Evolutionary conservation across 2,329 filamentous ascomycete species (phyloP), one percentile per base, ranked within the genome.

Genomic region (Claviceps sp.): DNA sequence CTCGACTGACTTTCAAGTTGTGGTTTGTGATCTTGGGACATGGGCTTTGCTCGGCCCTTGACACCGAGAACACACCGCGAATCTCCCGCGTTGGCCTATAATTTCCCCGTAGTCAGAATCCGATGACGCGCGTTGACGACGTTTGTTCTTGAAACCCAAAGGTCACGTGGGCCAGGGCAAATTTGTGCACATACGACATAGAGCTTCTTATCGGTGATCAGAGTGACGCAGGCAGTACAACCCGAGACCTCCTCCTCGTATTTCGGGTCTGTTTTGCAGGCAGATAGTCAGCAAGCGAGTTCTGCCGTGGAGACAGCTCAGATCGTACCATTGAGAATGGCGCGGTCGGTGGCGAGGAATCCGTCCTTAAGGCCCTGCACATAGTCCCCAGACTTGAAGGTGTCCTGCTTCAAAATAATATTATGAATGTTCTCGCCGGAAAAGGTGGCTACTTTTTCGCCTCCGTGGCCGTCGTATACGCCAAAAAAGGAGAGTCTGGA

Each of bases 1-100:
- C 19, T 26, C 44, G n/a, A 68, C 75, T 53, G 66, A 94, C 89
- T 88, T 79, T 98, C 93, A 61, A 97, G 96, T 69, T 96, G 90
- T 43, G 93, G 93, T 73, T 98, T 98, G 77, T 98, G 93, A 68
- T 98, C 93, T 66, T 95, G 95, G n/a, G 93, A 98, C 55, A 98
- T 77, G 50, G 93, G 93, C 74, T 97, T 98, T 60, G 93, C 93
- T 62, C 93, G 82, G 59, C 93, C 93, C 74, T 97, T 98, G 64
- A 98, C 89, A 62, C 93, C 93, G 58, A 98, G 73, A 26, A 98
- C 93, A 65, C 85, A 88, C 74, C 93, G 83, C 57, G 93, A 98
- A 69, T 98, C 93, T 65, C 93, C 93, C 57, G 93, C 89, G 68
- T 98, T 98, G 64, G 89, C 93, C 93, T 98, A 40, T 5, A 6